Evolutionary conservation across 1,139 yeast species (phyloP), one percentile per base, ranked within the genome.

Genomic region (Nakaseomyces kungkrabaensis): DNA sequence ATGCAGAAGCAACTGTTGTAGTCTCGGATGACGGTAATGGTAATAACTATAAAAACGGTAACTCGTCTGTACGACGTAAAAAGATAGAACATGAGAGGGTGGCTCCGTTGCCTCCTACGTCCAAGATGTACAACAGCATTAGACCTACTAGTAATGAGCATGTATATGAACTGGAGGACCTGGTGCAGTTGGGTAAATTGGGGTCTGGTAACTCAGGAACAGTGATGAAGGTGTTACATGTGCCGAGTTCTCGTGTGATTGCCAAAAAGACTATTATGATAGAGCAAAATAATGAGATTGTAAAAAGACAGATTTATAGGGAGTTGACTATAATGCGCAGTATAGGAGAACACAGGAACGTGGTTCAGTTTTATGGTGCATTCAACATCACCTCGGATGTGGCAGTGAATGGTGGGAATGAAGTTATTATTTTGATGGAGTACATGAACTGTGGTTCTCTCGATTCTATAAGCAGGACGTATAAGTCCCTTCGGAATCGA

Each of bases 151-250:
- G 25, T 22, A n/a, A 27, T 9, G 34, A 29, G 34, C 44, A 27
- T 37, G 37, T 5, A 11, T 36, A 36, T 17, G 41, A 62, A 60
- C 48, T 59, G 47, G 56, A 79, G 45, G 97, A 92, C 62, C 70
- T 94, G 43, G 77, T 88, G 25, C 79, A 82, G 31, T 68, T 92
- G 50, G 82, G 86, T 54, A 82, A 81, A 55, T 74, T 92, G 51
- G 99, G 99, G 9, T 76, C 88, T 33, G 99, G 99, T 6, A 90
- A 88, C 65, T 88, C 96, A 11, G 99, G 99, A 3, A 82, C 89
- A 1, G 99, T 92, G 3, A 75, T 87, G 48, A 88, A 89, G 63
- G 94, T 89, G 11, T 70, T 88, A 50, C 98, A 92, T 67, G 76
- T 86, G 3, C 97, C 97, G 17, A 82, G 92, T 4, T 88, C 90